Conservation (phyloP, 2,329 filamentous ascomycete species). For the Aspergillus uvarum region DNA sequence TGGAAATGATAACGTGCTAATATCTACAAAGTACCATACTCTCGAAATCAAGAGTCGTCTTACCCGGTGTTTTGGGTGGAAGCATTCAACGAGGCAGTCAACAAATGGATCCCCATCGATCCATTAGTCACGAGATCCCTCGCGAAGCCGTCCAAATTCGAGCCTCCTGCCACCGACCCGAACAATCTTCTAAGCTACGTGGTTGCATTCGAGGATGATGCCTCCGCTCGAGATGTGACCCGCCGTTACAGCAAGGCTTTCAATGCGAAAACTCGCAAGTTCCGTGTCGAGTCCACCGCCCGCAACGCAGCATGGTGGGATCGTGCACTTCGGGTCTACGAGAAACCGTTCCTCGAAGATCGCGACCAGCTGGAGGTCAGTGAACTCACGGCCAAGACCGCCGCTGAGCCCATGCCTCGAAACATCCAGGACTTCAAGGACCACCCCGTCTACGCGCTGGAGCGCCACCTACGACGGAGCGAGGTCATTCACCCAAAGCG, state of each 20-base stretch:
- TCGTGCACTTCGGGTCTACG: conserved; percentile 43
- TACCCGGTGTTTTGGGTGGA: conserved; percentile 95
- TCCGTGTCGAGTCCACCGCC: conserved; percentile 70
- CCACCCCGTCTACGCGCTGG: conserved; percentile 79
- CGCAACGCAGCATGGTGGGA: conserved; percentile 59
- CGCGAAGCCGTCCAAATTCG: conserved; percentile 71
- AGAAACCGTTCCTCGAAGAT: conserved; percentile 53
- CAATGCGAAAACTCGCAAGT: conserved; percentile 82
- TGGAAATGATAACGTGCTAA: neutral
- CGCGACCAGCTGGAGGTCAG: conserved; percentile 81
- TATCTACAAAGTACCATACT: conserved; percentile 35
- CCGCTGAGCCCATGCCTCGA: conserved; percentile 78
- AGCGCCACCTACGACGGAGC: conserved; percentile 77
- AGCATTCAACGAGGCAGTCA: conserved; percentile 77
- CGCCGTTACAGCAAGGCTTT: conserved; percentile 82
- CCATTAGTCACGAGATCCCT: conserved; percentile 78
- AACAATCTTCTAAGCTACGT: conserved; percentile 80
- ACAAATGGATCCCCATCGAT: conserved; percentile 91
- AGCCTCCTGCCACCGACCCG: conserved; percentile 76
- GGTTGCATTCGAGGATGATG: conserved; percentile 79
- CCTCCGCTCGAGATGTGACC: conserved; percentile 79
- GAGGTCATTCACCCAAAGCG: conserved; percentile 75
- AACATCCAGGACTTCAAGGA: conserved; percentile 85
- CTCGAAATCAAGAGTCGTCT: conserved; percentile 64
- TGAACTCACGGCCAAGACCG: conserved; percentile 69